Evolutionary conservation across 768 basidiomycete genomes (phyloP), one percentile per base, ranked within the genome.

Genomic region (Agaricus subrufescens): DNA sequence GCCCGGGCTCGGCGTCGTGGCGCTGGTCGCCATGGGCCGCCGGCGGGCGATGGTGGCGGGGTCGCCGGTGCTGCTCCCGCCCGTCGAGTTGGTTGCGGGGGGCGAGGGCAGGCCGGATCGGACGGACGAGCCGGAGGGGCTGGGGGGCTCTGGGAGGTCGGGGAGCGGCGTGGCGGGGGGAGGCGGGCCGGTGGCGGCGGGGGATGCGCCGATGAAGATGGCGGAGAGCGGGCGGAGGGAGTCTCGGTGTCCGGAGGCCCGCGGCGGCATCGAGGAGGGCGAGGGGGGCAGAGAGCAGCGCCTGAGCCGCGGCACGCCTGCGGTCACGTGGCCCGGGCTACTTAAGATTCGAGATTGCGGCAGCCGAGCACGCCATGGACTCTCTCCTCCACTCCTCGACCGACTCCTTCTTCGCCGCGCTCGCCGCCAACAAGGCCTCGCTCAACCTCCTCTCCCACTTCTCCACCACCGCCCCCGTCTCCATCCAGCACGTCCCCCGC

Each of bases 1-100:
- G 60, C 67, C 70, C 57, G 65, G 66, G 57, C 62, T 61, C 40
- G 45, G 43, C 64, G 69, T 34, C 66, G 44, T 37, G 71, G 71
- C 9, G 66, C 59, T 49, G 64, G 64, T 26, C 12, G 34, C 12
- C 12, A 46, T 26, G n/a, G 47, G 27, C 5, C 46, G 54, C 7
- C 75, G 70, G 6, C 72, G 40, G 29, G 70, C 71, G 52, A 73
- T 71, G 58, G 75, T 79, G 50, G 69, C 73, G 46, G 78, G 78
- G 69, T 85, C 85, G 43, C 84, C 85, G 3, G 82, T 84, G 62
- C 87, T 89, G 38, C 87, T 87, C 67, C 88, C 90, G 34, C 87
- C 89, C 1, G 89, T 91, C 10, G 89, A 91, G 65, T 91, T 91
- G 19, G 91, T 89, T 27, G 88, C 89, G 43, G 91, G 91, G 0